Conservation (phyloP, 257 asterid species). For the Lithospermum erythrorhizon region DNA sequence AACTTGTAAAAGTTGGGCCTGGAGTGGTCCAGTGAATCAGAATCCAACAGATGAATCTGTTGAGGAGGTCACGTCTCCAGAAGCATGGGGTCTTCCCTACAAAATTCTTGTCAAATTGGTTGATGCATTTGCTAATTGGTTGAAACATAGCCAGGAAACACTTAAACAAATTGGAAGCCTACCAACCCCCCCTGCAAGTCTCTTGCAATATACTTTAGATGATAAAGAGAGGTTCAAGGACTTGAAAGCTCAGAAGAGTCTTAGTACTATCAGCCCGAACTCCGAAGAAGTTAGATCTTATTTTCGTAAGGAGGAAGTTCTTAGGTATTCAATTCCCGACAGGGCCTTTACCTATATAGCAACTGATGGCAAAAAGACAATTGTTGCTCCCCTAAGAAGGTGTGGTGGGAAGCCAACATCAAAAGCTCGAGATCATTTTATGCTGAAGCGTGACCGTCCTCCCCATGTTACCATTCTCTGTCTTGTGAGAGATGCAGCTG, state of each 20-base stretch:
- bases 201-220: conserved; percentile 68
- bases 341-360: conserved; percentile 89
- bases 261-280: conserved; percentile 76
- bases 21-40: conserved; percentile 72
- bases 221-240: conserved; percentile 98
- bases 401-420: conserved; percentile 99
- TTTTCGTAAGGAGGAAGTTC: conserved; percentile 84
- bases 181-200: conserved; percentile 71
- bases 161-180: conserved; percentile 96
- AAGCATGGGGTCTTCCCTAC: conserved; percentile 90
- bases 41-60: conserved; percentile 43
- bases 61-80: conserved; percentile 90
- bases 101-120: conserved; percentile 95
- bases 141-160: conserved; percentile 93
- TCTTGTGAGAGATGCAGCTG: conserved; percentile 97
- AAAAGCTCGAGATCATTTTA: conserved; percentile 98
- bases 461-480: conserved; percentile 97
- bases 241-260: conserved; percentile 94
- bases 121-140: conserved; percentile 94
- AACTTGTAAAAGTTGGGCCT: conserved; percentile 74
- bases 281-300: conserved; percentile 82
- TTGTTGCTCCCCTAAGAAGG: conserved; percentile 97
- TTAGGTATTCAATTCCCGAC: conserved; percentile 93
- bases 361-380: conserved; percentile 86
- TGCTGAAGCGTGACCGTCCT: conserved; percentile 91